These are phyloP conservation scores for Aspergillus coremiiformis DNA, from an alignment of 495 filamentous ascomycete genomes.

Conservation along the genomic window DNA sequence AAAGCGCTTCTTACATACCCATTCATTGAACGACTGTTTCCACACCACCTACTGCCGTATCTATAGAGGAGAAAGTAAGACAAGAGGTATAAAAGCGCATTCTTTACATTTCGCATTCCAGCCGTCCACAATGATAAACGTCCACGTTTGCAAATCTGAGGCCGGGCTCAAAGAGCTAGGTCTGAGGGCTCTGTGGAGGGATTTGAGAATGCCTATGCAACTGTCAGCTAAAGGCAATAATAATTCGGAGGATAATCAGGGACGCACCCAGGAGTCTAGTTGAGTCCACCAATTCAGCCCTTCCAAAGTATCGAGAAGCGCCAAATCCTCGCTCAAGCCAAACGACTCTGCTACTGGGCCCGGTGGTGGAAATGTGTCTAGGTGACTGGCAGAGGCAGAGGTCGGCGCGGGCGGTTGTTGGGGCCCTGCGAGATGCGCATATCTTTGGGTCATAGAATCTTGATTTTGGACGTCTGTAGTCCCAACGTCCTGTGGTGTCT, in stretches of 20 bases:
- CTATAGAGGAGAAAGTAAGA: too few relatives aligned
- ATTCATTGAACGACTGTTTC: neutral
- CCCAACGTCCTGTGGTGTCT: conserved; percentile 1
- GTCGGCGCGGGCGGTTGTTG: conserved; percentile 11
- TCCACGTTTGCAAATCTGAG: too few relatives aligned
- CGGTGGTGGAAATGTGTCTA: conserved; percentile 11
- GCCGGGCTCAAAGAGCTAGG: conserved; percentile 11
- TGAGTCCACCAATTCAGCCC: conserved; percentile 31
- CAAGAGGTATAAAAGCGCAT: too few relatives aligned
- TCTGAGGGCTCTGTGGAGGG: conserved; percentile 19
- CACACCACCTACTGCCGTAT: too few relatives aligned
- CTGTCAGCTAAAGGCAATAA: neutral
- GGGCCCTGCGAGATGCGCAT: neutral
- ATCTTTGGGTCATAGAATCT: neutral
- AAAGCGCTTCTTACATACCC: neutral
- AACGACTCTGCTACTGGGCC: conserved; percentile 14
- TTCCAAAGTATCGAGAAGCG: conserved; percentile 25
- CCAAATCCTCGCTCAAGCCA: conserved; percentile 18
- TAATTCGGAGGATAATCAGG: neutral
- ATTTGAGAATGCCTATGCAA: conserved; percentile 21
- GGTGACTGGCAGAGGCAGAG: conserved; percentile 13
- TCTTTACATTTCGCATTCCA: too few relatives aligned
- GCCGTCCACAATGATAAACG: too few relatives aligned
- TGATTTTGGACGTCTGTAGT: conserved; percentile 3
- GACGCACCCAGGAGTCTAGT: conserved; percentile 30